Conservation (phyloP, 129 eudicot species). For the Chrysanthemum lavandulifolium region DNA sequence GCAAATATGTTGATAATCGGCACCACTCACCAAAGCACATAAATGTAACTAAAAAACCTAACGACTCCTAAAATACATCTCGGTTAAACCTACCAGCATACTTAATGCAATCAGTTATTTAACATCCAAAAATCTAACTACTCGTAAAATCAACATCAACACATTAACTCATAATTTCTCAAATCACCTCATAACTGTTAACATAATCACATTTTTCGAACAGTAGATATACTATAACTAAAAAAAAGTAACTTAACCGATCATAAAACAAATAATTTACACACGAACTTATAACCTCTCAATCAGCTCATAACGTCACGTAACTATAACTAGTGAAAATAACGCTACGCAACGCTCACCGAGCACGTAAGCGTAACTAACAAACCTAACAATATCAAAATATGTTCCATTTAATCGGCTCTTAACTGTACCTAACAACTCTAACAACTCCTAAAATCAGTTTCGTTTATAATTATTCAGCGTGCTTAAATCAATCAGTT, state of each 20-base stretch:
- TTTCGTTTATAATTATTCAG: not conserved
- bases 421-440: no score
- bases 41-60: not conserved
- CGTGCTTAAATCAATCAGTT: constrained; percentile 2
- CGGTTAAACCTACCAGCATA: not conserved
- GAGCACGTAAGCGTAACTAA: constrained; percentile 2
- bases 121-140: not conserved
- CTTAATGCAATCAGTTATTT: not conserved
- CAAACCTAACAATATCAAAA: not conserved
- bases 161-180: not conserved
- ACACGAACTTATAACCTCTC: no score
- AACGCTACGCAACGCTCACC: no score
- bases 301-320: no score
- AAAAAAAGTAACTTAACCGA: no score
- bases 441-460: no score
- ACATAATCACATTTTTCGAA: no score
- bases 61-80: not conserved
- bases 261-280: no score
- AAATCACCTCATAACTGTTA: constrained; percentile 11
- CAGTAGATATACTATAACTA: no score
- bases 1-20: no score
- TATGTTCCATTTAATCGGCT: not conserved
- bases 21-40: no score
- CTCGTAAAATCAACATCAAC: not conserved
- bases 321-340: no score